These are phyloP conservation scores for Pseudohyphozyma bogoriensis DNA, from an alignment of 768 basidiomycete genomes.

Conservation along the genomic window DNA sequence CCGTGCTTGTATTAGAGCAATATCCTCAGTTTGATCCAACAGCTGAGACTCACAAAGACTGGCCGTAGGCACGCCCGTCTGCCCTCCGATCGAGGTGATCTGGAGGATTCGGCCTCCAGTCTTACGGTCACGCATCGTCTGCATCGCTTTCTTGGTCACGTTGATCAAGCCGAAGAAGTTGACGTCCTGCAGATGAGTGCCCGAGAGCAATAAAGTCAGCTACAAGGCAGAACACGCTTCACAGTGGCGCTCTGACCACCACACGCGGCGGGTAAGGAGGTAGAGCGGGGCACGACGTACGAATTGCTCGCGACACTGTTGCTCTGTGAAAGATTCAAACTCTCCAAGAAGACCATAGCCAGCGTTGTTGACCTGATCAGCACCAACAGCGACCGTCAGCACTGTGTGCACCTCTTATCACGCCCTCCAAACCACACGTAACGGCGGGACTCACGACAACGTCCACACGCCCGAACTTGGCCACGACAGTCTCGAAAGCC, in stretches of 20 bases:
- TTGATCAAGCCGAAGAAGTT: conserved; percentile 27
- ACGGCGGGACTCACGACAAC: conserved; percentile 36
- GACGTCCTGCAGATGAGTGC: conserved; percentile 19
- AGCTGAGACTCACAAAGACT: conserved; percentile 3
- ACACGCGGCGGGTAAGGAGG: too few species aligned
- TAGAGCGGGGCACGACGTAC: too few species aligned
- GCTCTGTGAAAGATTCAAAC: conserved; percentile 22
- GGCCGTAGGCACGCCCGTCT: conserved; percentile 19
- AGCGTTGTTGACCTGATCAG: conserved; percentile 16
- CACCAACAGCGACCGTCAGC: conserved; percentile 7
- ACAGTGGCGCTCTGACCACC: too few species aligned
- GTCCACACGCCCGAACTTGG: conserved; percentile 35
- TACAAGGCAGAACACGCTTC: too few species aligned
- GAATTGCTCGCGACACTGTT: conserved; percentile 23
- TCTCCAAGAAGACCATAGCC: conserved; percentile 22
- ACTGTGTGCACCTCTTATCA: too few species aligned
- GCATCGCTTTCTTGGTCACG: conserved; percentile 22
- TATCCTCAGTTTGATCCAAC: neutral
- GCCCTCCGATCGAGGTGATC: conserved; percentile 26
- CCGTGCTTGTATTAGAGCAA: neutral
- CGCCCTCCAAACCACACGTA: too few species aligned
- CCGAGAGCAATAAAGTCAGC: too few species aligned
- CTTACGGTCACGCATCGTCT: conserved; percentile 24
- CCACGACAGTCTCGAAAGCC: conserved; percentile 30
- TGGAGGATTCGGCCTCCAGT: conserved; percentile 26